Conservation (phyloP, 1,284 basidiomycete species). For the Sanguinoderma infundibulare region DNA sequence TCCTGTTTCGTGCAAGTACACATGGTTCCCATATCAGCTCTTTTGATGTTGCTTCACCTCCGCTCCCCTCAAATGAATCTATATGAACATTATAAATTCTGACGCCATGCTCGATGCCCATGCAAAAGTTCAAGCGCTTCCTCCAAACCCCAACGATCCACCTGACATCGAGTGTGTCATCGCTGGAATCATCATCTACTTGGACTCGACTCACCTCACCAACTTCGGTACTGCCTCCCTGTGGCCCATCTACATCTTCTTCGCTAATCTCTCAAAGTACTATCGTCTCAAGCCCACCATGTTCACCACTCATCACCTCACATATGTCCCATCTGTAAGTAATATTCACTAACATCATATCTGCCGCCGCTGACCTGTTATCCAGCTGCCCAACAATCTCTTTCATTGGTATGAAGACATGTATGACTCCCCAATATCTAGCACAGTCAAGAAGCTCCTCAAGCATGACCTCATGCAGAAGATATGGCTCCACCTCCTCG, state of each 20-base stretch:
- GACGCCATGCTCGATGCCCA: conserved; percentile 24
- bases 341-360: background rate
- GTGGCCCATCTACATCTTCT: conserved; percentile 7
- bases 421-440: background rate
- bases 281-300: conserved; percentile 18
- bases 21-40: conserved; percentile 10
- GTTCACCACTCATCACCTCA: conserved; percentile 27
- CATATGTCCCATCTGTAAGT: conserved; percentile 36
- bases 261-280: conserved; percentile 30
- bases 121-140: conserved; percentile 7
- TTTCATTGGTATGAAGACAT: background rate
- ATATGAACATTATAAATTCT: conserved; percentile 22
- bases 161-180: conserved; percentile 22
- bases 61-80: conserved; percentile 12
- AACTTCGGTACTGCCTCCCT: conserved; percentile 23
- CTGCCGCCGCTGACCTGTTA: background rate
- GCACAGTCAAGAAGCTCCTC: background rate
- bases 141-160: conserved; percentile 13
- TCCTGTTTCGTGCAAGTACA: background rate
- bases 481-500: conserved; percentile 28
- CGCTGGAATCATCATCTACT: conserved; percentile 21
- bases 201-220: conserved; percentile 23
- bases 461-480: conserved; percentile 34
- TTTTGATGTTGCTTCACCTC: background rate
- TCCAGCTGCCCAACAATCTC: background rate